Evolutionary conservation across 2,329 filamentous ascomycete genomes (phyloP).

Genomic region (Hypoxylon sp.): DNA sequence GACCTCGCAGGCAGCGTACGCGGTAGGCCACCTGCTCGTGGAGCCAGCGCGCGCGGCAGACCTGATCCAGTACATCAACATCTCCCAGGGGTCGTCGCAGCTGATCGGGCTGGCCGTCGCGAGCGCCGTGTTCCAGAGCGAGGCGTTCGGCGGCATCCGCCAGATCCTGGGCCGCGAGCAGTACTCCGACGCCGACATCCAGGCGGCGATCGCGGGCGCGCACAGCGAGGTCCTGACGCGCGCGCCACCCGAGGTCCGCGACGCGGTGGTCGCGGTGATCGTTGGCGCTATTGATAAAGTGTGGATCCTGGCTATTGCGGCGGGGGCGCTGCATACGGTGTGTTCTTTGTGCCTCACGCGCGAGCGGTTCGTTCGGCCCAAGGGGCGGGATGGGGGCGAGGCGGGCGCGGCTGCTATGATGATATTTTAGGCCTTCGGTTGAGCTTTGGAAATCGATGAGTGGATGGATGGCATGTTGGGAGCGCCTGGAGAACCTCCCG

Average conservation of each 20-base stretch:
- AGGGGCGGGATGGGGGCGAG: not conserved
- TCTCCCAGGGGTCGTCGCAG: conserved; percentile 31
- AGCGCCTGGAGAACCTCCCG: too few species aligned
- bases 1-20: conserved; percentile 30
- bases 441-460: not conserved
- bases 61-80: conserved; percentile 40
- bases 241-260: conserved; percentile 28
- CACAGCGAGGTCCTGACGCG: conserved; percentile 29
- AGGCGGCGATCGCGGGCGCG: conserved; percentile 37
- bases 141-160: conserved; percentile 23
- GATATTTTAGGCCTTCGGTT: conserved; percentile 12
- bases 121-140: conserved; percentile 37
- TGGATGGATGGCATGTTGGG: not conserved
- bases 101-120: conserved; percentile 37
- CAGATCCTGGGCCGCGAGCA: conserved; percentile 9
- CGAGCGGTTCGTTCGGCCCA: conserved; percentile 16
- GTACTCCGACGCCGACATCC: conserved; percentile 33
- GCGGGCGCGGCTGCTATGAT: conserved; percentile 8
- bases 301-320: conserved; percentile 27
- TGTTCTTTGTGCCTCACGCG: conserved; percentile 25
- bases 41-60: conserved; percentile 16
- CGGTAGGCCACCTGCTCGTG: conserved; percentile 23
- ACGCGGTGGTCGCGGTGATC: conserved; percentile 22
- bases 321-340: conserved; percentile 23
- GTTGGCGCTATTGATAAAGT: conserved; percentile 31